Evolutionary conservation across 129 eudicot species (phyloP), one percentile per base, ranked within the genome.

Genomic region (Glebionis coronaria): DNA sequence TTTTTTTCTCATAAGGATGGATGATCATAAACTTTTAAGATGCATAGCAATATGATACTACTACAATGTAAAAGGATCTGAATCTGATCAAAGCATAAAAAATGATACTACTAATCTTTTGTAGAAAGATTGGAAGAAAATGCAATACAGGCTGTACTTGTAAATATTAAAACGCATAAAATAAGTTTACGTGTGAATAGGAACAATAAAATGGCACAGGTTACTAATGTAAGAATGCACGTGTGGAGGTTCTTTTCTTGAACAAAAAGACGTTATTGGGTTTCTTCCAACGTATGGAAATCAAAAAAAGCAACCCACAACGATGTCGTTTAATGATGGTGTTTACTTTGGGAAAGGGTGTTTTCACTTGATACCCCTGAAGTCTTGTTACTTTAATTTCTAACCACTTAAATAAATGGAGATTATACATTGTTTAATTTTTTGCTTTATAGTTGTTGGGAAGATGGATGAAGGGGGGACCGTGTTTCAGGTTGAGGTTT

Each of bases 241-340:
- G 86, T 84, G 90, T 75, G 85, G 60, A 21, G 59, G 63, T 52
- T 11, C 50, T 55, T 72, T 54, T 67, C 12, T 68, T 70, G 69
- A 72, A 53, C 28, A 45, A 67, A 71, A 57, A 67, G 76, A 67
- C 80, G 80, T 70, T 69, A 67, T 45, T 74, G 70, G 71, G 56
- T 27, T 73, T 53, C 63, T 52, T 73, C 70, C 63, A 75, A 67
- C 65, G 75, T 76, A 76, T 67, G 69, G 58, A 69, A 67, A 76
- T 60, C 70, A 69, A 61, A 68, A 68, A 71, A 68, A 61, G 74
- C 63, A 21, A 49, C 45, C 25, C 25, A 21, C 44, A 14, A 61
- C 80, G 75, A 44, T 68, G 80, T 61, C 74, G 80, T 75, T 68
- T 68, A 56, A 61, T 60, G 61, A 68, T 75, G 65, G 18, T 68